Base-by-base conservation (phyloP, 2,329 filamentous ascomycete species). In the Elsinoe fawcettii region DNA sequence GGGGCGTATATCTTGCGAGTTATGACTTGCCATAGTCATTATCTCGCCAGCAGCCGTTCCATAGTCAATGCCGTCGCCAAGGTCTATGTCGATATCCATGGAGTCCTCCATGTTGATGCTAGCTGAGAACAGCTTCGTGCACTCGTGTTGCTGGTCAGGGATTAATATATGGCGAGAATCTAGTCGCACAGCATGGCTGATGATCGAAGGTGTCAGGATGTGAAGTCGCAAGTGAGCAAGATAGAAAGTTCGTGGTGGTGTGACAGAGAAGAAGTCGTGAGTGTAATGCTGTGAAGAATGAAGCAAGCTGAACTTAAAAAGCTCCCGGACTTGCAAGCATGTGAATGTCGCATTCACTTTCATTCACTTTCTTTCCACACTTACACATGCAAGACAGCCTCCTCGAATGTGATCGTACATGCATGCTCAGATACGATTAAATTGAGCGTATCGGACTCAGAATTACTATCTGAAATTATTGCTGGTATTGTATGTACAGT, bases 71-170 rank as follows among this genome's bases (percentile, higher is more conserved):
- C 69, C 67, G 16, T 63, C 63, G 25, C 57, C 58, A 20, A 63
- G 55, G 57, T 64, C 62, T 54, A 66, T 62, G 57, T 65, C 64
- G 58, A 69, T 63, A 58, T 70, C 67, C 62, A 69, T 65, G 46
- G 68, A 66, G 30, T 66, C 61, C 51, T 70, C 67, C 59, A 66
- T 64, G 57, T 60, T 62, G 55, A 41, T 2, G 3, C 11, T 18
- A 20, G 12, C n/a, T 32, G 34, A 37, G 14, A 5, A n/a, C 34
- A 37, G 18, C 23, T 22, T 4, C 12, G 18, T 20, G 6, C 41
- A n/a, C 18, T 22, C 4, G 18, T 9, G n/a, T 20, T 46, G 23
- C n/a, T n/a, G n/a, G n/a, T n/a, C n/a, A 14, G 18, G 6, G 27
- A 30, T 5, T 30, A 5, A 9, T 30, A 5, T 30, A 9, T 9